Percentiles rank a stretch among this genome's conserved stretches.
Evolutionary conservation across 2,329 filamentous ascomycete species (phyloP).

Genomic region (Fusarium nematophilum): DNA sequence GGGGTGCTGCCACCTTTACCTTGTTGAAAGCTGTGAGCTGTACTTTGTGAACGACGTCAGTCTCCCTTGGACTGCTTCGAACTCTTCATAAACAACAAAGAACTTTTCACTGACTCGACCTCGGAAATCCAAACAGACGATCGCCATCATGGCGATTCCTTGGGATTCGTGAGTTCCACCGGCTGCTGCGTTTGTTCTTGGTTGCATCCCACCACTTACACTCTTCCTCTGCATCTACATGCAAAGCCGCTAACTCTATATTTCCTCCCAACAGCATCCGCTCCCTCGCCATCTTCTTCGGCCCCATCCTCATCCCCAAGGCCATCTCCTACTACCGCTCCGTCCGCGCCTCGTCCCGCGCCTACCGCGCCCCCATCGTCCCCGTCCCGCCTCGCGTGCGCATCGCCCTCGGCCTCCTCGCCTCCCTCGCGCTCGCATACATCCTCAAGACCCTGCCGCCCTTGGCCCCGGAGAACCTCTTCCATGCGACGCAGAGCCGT

Average conservation of each 20-base stretch:
- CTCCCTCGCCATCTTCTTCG: constrained; percentile 71
- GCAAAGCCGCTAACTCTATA: constrained; percentile 20
- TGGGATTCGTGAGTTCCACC: constrained; percentile 43
- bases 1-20: constrained; percentile 27
- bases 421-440: constrained; percentile 58
- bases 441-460: constrained; percentile 72
- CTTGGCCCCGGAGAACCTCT: constrained; percentile 84
- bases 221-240: neutral
- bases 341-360: constrained; percentile 55
- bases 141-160: constrained; percentile 42
- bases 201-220: constrained; percentile 13
- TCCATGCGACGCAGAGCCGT: constrained; percentile 79
- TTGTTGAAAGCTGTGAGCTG: constrained; percentile 13
- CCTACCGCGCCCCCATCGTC: constrained; percentile 62
- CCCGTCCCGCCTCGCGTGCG: constrained; percentile 65
- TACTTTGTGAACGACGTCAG: constrained; percentile 35
- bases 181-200: neutral
- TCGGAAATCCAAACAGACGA: neutral
- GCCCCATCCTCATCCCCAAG: constrained; percentile 77
- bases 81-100: constrained; percentile 4
- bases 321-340: constrained; percentile 73
- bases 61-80: constrained; percentile 33
- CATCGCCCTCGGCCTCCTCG: constrained; percentile 71
- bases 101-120: neutral
- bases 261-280: constrained; percentile 56